Conservation (phyloP, 768 basidiomycete species). For the Phaeotremella fagi region DNA sequence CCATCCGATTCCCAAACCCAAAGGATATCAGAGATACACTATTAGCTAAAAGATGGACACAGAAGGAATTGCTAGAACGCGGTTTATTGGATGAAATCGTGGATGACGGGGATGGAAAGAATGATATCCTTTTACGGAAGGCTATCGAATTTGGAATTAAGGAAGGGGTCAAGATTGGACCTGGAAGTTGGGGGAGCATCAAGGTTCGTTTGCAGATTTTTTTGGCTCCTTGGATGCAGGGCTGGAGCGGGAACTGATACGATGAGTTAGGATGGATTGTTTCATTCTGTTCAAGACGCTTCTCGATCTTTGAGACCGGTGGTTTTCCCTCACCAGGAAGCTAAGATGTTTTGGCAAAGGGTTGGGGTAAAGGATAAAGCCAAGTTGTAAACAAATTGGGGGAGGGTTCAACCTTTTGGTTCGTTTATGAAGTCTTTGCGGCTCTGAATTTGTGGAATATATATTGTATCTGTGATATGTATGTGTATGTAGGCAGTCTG, state of each 20-base stretch:
- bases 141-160: constrained; percentile 34
- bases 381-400: too few relatives aligned
- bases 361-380: constrained; percentile 12
- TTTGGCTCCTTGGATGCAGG: background rate
- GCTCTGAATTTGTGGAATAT: too few relatives aligned
- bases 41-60: constrained; percentile 71
- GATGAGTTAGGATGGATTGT: constrained; percentile 16
- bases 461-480: too few relatives aligned
- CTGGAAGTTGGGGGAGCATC: constrained; percentile 42
- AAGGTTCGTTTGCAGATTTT: constrained; percentile 27
- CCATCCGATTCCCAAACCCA: constrained; percentile 62
- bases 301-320: constrained; percentile 21
- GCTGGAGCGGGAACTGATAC: background rate
- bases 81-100: constrained; percentile 70
- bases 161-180: constrained; percentile 30
- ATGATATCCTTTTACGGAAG: constrained; percentile 10
- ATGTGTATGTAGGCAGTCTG: too few relatives aligned
- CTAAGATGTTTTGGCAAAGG: constrained; percentile 26
- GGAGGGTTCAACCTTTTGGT: too few relatives aligned
- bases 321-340: constrained; percentile 22
- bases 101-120: constrained; percentile 46
- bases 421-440: too few relatives aligned
- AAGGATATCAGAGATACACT: constrained; percentile 64
- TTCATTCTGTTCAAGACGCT: constrained; percentile 22
- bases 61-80: constrained; percentile 61